phyloP scores from a whole-genome alignment of 306 rosid species.

The Castanopsis chinensis region DNA sequence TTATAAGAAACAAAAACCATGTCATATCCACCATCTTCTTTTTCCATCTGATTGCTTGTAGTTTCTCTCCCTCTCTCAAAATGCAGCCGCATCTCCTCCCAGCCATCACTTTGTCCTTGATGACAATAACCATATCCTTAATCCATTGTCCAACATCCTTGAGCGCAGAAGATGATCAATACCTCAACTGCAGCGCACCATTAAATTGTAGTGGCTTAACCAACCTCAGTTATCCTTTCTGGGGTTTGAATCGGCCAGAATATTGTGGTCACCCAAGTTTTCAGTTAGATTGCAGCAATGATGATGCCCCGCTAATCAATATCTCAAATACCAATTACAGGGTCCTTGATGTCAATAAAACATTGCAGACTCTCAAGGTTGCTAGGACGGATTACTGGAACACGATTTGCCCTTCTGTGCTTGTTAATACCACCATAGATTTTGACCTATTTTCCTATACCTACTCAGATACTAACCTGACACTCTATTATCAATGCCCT shows the following conservation, averaged over 20 bases:
- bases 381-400: conserved; percentile 43
- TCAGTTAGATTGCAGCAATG: conserved; percentile 33
- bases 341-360: conserved; percentile 29
- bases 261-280: conserved; percentile 56
- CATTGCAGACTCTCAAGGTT: conserved; percentile 23
- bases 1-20: too few species aligned
- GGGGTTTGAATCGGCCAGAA: conserved; percentile 37
- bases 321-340: conserved; percentile 16
- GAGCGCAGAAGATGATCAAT: conserved; percentile 18
- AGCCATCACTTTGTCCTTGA: conserved; percentile 18
- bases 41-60: not conserved
- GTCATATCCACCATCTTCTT: not conserved
- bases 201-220: conserved; percentile 21
- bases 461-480: conserved; percentile 20
- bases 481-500: conserved; percentile 43
- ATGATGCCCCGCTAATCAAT: conserved; percentile 23
- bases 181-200: conserved; percentile 29
- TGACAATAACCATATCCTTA: conserved; percentile 26
- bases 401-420: conserved; percentile 24
- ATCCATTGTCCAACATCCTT: conserved; percentile 20
- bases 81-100: conserved; percentile 28
- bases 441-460: conserved; percentile 12
- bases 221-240: conserved; percentile 46
- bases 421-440: conserved; percentile 21
- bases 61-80: conserved; percentile 2